Conservation (phyloP, 2,329 filamentous ascomycete species). For the Colletotrichum sp. region DNA sequence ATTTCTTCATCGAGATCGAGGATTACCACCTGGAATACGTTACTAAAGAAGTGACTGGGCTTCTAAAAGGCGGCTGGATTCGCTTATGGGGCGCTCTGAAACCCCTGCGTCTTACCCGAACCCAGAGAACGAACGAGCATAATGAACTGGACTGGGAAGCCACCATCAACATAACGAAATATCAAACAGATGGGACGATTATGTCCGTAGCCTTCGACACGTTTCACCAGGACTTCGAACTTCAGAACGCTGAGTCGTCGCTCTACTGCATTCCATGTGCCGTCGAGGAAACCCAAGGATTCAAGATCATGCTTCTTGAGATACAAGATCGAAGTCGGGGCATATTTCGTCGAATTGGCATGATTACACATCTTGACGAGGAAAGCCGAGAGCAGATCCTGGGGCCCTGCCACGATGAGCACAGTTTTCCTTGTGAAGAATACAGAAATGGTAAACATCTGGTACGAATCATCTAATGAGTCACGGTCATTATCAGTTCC, state of each 20-base stretch:
- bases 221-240: fast-evolving
- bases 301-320: not conserved
- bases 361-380: not conserved
- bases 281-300: fast-evolving
- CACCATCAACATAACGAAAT: not conserved
- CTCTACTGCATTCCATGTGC: not conserved
- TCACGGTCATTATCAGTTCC: fast-evolving
- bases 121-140: not conserved
- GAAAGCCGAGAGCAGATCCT: not conserved
- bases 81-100: not conserved
- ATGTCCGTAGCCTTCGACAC: not conserved
- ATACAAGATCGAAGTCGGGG: not conserved
- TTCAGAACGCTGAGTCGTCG: not conserved
- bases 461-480: not conserved
- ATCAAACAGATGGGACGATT: not conserved
- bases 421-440: not conserved
- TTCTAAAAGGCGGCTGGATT: not conserved
- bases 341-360: not conserved
- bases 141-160: not conserved
- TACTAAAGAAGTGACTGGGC: not conserved
- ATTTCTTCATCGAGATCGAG: not conserved
- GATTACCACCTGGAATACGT: not conserved
- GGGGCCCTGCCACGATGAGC: not conserved
- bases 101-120: not conserved
- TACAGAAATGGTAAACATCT: not conserved